Percentiles rank a stretch among this genome's conserved stretches.
Evolutionary conservation across 441 rosid species (phyloP).

Genomic region (Populus hybrid): DNA sequence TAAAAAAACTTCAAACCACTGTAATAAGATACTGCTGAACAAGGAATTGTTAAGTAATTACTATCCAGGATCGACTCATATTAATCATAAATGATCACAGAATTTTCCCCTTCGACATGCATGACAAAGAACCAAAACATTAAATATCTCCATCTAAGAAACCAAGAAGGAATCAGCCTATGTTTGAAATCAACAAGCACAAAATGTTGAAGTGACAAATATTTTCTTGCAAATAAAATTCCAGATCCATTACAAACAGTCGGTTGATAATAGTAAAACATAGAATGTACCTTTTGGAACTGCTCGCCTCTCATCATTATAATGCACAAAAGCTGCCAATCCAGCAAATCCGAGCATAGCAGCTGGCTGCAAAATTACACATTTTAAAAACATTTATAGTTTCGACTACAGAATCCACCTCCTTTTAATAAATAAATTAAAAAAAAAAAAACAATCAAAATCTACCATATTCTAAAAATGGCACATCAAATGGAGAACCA

Average conservation of each 20-base stretch:
- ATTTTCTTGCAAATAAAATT: neutral
- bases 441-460: too few species aligned
- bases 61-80: neutral
- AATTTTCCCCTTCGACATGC: neutral
- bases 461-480: neutral
- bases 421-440: neutral
- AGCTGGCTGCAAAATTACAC: conserved; percentile 49
- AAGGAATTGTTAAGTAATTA: neutral
- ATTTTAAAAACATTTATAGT: neutral
- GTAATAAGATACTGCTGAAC: neutral
- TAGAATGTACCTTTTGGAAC: conserved; percentile 45
- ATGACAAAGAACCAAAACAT: neutral
- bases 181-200: neutral
- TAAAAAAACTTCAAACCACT: neutral
- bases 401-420: neutral
- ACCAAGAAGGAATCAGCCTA: neutral
- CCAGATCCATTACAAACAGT: neutral
- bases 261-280: neutral
- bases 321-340: conserved; percentile 45
- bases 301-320: conserved; percentile 77
- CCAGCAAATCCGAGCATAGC: conserved; percentile 57
- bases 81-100: neutral
- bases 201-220: neutral
- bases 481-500: conserved; percentile 6
- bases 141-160: neutral